phyloP scores from a whole-genome alignment of 306 rosid genomes.

The Vigna trinervia region DNA sequence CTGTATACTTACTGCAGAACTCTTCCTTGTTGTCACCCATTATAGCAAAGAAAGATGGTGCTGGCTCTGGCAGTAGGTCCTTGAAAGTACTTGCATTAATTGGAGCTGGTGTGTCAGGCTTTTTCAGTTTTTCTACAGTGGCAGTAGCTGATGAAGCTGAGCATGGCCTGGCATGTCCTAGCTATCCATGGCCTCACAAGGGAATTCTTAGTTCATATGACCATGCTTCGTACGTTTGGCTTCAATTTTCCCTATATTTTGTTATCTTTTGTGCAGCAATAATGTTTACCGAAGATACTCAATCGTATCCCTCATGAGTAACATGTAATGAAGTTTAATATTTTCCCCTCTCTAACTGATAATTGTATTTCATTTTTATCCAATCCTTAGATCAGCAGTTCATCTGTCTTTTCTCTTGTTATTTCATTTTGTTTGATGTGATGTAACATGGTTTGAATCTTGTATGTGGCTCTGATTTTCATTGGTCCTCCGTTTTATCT shows the following conservation, averaged over 20 bases:
- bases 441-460: background rate
- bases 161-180: constrained; percentile 88
- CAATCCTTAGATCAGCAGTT: background rate
- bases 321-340: no score
- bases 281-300: background rate
- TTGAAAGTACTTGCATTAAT: constrained; percentile 84
- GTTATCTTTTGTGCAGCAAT: constrained; percentile 1
- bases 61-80: constrained; percentile 65
- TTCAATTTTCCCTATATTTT: background rate
- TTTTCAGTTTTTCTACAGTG: constrained; percentile 76
- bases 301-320: no score
- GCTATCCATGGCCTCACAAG: constrained; percentile 98
- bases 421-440: constrained; percentile 19
- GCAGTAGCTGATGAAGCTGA: constrained; percentile 98
- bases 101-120: constrained; percentile 88
- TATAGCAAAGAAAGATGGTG: constrained; percentile 60
- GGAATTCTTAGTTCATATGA: constrained; percentile 99
- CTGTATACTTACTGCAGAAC: constrained; percentile 53
- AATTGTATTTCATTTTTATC: background rate
- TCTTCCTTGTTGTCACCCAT: constrained; percentile 62
- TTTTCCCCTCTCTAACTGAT: no score
- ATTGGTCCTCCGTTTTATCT: background rate
- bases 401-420: background rate
- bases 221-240: constrained; percentile 85
- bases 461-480: background rate